Conservation (phyloP, 1,284 basidiomycete genomes). For the Waitea zeae region DNA sequence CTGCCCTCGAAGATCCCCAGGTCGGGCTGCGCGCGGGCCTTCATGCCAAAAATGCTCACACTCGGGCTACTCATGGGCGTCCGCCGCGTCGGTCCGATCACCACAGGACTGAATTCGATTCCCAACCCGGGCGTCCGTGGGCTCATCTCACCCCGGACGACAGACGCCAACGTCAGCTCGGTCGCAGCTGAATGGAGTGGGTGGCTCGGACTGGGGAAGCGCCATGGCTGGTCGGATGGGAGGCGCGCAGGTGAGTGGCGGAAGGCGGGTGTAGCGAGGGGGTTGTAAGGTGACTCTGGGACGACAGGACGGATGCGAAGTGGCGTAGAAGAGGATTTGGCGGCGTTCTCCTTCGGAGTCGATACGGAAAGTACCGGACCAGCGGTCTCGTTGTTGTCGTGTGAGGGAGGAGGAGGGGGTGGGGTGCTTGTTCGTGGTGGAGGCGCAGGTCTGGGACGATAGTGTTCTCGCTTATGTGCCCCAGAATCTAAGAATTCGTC, state of each 20-base stretch:
- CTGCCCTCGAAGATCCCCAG: not conserved
- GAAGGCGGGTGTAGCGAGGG: slow-evolving; percentile 51
- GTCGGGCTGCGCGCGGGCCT: not conserved
- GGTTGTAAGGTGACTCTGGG: slow-evolving; percentile 55
- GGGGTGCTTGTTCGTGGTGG: too few relatives aligned
- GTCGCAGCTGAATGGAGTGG: slow-evolving; percentile 43
- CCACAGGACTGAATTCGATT: not conserved
- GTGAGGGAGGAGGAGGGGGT: too few relatives aligned
- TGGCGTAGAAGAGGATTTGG: too few relatives aligned
- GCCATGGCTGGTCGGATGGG: slow-evolving; percentile 60
- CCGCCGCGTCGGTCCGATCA: not conserved
- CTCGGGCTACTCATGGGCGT: not conserved
- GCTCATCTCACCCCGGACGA: slow-evolving; percentile 25
- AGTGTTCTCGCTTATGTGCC: too few relatives aligned
- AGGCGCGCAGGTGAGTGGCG: slow-evolving; percentile 53
- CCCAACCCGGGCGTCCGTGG: slow-evolving; percentile 9
- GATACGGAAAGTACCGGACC: too few relatives aligned
- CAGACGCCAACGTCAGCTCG: too few relatives aligned
- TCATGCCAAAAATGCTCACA: not conserved
- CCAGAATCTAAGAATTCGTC: too few relatives aligned
- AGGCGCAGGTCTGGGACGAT: too few relatives aligned
- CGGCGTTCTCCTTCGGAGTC: too few relatives aligned
- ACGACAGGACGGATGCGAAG: slow-evolving; percentile 17
- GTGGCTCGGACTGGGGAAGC: slow-evolving; percentile 54
- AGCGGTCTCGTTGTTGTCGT: too few relatives aligned